Evolutionary conservation across 1,284 basidiomycete species (phyloP).

Genomic region (Leccinum fuscescens): DNA sequence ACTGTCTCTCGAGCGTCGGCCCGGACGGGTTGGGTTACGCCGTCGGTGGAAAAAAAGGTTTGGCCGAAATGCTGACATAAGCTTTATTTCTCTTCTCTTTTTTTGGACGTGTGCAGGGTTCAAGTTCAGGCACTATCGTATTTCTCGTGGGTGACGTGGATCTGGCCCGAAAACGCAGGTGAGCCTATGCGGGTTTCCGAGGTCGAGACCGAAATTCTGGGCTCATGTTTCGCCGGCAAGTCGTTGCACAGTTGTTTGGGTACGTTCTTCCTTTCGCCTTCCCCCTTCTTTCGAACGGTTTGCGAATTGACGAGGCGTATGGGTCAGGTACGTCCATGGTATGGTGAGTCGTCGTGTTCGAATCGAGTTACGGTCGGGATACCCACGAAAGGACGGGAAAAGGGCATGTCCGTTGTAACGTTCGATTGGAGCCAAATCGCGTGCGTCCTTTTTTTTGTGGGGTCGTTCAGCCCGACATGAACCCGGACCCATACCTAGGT

Average conservation of each 20-base stretch:
- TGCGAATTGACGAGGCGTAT: slow-evolving; percentile 5
- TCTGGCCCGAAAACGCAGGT: slow-evolving; percentile 44
- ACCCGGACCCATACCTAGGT: slow-evolving; percentile 20
- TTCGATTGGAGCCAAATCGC: slow-evolving; percentile 55
- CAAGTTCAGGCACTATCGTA: slow-evolving; percentile 44
- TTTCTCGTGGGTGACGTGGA: slow-evolving; percentile 64
- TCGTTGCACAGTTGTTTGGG: slow-evolving; percentile 41
- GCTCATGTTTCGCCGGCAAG: slow-evolving; percentile 7
- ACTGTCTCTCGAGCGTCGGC: background rate
- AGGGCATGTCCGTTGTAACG: slow-evolving; percentile 48
- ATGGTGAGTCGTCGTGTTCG: slow-evolving; percentile 27
- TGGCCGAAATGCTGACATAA: background rate
- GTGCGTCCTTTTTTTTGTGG: slow-evolving; percentile 12
- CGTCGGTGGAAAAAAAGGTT: background rate
- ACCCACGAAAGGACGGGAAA: background rate
- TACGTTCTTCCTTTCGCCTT: slow-evolving; percentile 17
- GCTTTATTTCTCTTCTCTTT: background rate
- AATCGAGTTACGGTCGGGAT: background rate
- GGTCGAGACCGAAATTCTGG: background rate
- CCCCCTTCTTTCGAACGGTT: background rate
- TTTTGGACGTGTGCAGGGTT: background rate
- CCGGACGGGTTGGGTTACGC: background rate
- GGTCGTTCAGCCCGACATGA: background rate
- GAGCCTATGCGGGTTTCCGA: slow-evolving; percentile 5
- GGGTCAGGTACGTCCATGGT: slow-evolving; percentile 37